Evolutionary conservation across 768 basidiomycete genomes (phyloP), one percentile per base, ranked within the genome.

Genomic region (Infundibulicybe gibba): DNA sequence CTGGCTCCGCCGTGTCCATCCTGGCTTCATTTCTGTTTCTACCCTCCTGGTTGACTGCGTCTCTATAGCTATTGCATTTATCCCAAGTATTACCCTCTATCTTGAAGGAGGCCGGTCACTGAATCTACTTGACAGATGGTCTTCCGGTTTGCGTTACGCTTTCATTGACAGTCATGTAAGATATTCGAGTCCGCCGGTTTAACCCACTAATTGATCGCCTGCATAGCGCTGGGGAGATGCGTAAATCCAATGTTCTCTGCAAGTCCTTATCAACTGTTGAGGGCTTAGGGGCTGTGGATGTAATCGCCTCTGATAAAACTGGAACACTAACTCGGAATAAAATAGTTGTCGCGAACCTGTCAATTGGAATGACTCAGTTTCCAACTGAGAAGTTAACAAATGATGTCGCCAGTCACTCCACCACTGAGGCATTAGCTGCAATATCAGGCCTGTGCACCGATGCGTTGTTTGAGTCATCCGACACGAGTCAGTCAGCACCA

Each of bases 201-300:
- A 25, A 25, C 8, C 8, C 8, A 3, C 25, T 8, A 8, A 8
- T 8, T 25, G 25, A 25, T 25, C 25, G 25, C 3, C 52, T 50
- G 2, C 46, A 51, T 13, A 47, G 51, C 16, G 55, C 55, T 16
- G 45, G 50, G n/a, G 52, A 52, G 9, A 56, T 56, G 55, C 51
- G 52, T 43, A 37, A 1, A 0, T 46, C 48, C 6, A 21, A 39
- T 3, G 53, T 56, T 16, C 55, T 56, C 9, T 52, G 40, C 55
- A 77, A 76, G 54, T 77, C 78, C 2, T 65, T 87, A 17, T 72
- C 81, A 19, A 85, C 81, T 5, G 81, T 87, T 25, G 84, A 87
- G 59, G 80, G 80, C 6, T 68, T 87, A 5, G 84, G 85, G 6
- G 71, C 76, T 8, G 81, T 85, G 57, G 77, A 78, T 45, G 74